Evolutionary conservation across 352 stramenopile species (phyloP).

Genomic region (Globisporangium radiosum): DNA sequence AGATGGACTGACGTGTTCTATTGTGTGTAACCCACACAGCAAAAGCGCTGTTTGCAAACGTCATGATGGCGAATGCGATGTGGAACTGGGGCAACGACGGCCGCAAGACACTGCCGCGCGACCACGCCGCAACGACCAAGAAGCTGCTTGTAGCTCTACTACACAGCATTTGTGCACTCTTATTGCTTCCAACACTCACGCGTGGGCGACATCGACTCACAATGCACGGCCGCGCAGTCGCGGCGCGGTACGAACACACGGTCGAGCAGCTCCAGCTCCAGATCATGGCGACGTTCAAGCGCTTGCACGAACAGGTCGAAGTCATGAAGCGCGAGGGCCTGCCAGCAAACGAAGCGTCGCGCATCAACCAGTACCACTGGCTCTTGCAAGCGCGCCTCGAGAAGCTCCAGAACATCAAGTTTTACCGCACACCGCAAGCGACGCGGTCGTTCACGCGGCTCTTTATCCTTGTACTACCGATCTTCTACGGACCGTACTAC

Average conservation of each 20-base stretch:
- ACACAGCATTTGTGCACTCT: slow-evolving; percentile 33
- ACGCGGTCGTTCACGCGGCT: slow-evolving; percentile 80
- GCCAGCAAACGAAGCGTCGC: slow-evolving; percentile 79
- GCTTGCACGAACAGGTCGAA: slow-evolving; percentile 69
- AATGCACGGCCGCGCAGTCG: slow-evolving; percentile 32
- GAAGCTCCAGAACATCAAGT: slow-evolving; percentile 83
- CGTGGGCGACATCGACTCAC: slow-evolving; percentile 72
- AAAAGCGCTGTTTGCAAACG: slow-evolving; percentile 64
- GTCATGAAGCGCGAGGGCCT: slow-evolving; percentile 64
- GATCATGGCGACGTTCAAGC: slow-evolving; percentile 48
- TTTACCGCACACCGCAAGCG: slow-evolving; percentile 82
- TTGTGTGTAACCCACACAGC: slow-evolving; percentile 11
- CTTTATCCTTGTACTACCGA: slow-evolving; percentile 77
- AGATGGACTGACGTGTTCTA: neutral
- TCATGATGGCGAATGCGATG: slow-evolving; percentile 67
- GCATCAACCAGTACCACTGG: slow-evolving; percentile 87
- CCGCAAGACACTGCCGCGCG: slow-evolving; percentile 39
- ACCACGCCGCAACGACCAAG: slow-evolving; percentile 55
- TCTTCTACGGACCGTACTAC: slow-evolving; percentile 87
- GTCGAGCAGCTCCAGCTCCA: slow-evolving; percentile 49
- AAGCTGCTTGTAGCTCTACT: slow-evolving; percentile 39
- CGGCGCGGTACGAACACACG: slow-evolving; percentile 27
- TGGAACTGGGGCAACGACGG: slow-evolving; percentile 79
- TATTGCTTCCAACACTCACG: slow-evolving; percentile 65
- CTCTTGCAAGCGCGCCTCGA: slow-evolving; percentile 76